Percentiles rank a stretch among this genome's conserved stretches.
phyloP scores from a whole-genome alignment of 2,329 filamentous ascomycete genomes.

The Colletotrichum shisoi region DNA sequence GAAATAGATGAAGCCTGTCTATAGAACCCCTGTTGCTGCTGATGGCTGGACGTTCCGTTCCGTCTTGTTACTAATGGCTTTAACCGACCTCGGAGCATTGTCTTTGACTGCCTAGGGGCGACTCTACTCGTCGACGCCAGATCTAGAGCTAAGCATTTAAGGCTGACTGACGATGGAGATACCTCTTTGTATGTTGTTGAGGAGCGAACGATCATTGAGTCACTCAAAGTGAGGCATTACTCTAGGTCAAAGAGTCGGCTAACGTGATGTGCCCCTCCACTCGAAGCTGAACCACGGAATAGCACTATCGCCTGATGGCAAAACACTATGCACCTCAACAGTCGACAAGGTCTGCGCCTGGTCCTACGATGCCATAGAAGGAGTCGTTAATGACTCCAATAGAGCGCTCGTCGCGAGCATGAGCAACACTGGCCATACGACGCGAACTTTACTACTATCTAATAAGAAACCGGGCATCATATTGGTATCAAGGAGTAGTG shows the following conservation, averaged over 20 bases:
- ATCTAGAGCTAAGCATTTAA: slow-evolving; percentile 52
- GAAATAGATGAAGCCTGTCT: slow-evolving; percentile 47
- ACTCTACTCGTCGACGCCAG: slow-evolving; percentile 57
- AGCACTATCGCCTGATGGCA: slow-evolving; percentile 47
- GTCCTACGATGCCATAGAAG: slow-evolving; percentile 62
- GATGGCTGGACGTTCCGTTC: slow-evolving; percentile 55
- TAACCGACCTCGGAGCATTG: slow-evolving; percentile 53
- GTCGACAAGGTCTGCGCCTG: slow-evolving; percentile 63
- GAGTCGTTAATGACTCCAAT: slow-evolving; percentile 52
- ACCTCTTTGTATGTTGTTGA: slow-evolving; percentile 50
- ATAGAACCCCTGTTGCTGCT: slow-evolving; percentile 51
- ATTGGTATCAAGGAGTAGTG: slow-evolving; percentile 68
- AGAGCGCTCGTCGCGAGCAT: slow-evolving; percentile 65
- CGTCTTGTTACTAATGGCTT: slow-evolving; percentile 54
- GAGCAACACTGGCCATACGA: slow-evolving; percentile 64
- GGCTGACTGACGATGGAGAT: slow-evolving; percentile 52
- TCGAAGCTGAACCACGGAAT: slow-evolving; percentile 60
- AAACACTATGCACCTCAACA: slow-evolving; percentile 61
- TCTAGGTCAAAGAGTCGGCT: not conserved
- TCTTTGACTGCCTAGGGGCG: slow-evolving; percentile 55
- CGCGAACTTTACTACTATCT: slow-evolving; percentile 69
- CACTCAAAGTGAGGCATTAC: slow-evolving; percentile 4
- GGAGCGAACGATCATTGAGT: slow-evolving; percentile 40
- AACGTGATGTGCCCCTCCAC: not conserved
- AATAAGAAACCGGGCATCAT: slow-evolving; percentile 60